Base-by-base conservation (phyloP, 164 flowering plant species). In the Cinnamomum micranthum region DNA sequence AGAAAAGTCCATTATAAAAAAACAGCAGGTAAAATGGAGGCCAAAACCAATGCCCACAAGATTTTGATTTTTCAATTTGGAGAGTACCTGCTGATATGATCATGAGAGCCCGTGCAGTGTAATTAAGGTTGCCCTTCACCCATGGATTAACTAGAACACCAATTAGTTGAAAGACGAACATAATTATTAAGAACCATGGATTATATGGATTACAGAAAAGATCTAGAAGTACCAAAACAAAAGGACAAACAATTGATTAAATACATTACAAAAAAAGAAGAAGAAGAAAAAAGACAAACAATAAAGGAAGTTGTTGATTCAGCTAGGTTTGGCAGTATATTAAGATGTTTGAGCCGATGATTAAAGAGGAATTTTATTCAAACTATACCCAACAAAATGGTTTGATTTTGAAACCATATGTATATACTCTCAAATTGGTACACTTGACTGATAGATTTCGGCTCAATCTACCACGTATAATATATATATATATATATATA, bases 81-180 rank as follows among this genome's bases (percentile, higher is more conserved):
- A 72, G 1, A 65, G n/a, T 88, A 92, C 98, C 98, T 82, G 83
- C 92, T 67, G 92, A 92, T 78, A 92, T 86, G 55, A 93, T n/a
- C n/a, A n/a, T 89, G 81, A 95, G 98, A 69, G 98, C 93, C 75
- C 91, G 98, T 66, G 84, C 98, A 74, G 96, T 90, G 75, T 93
- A 82, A 70, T 95, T 95, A 68, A 95, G 87, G 79, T 92, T 91
- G 47, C 87, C 87, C 84, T 90, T 95, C 72, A 94, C 98, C 99
- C 97, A 93, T 41, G 98, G 99, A 77, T 90, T 19, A 65, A 74
- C 79, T 15, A 98, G 97, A 82, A 85, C 90, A 31, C 90, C 98
- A 68, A 80, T 72, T 78, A 95, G 76, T 98, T 93, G 92, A 60
- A 72, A 77, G 33, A 71, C 11, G 20, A 24, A 65, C 9, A 64